Base-by-base conservation (phyloP, 805 yeast genomes). In the Lipomyces starkeyi region DNA sequence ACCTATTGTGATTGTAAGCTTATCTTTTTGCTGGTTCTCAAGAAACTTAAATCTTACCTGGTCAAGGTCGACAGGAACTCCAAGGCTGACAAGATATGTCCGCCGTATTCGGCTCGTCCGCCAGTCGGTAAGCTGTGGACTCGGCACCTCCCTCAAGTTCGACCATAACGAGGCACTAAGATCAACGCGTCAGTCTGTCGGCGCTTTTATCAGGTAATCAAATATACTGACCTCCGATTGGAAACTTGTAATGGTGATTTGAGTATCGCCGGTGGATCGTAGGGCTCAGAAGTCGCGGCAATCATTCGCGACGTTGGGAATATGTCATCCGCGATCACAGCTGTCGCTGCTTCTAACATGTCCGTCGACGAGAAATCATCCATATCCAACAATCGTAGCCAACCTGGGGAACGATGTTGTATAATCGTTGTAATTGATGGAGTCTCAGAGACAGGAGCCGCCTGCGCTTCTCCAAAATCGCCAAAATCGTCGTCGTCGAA, bases 31-130 rank as follows among this genome's bases (percentile, higher is more conserved):
- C 47, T 14, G 22, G 17, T 20, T 37, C 32, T 58, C 25, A 8
- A 57, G 34, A 4, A n/a, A 17, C 9, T 17, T 53, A 14, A 4
- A 53, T 13, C 5, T 53, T 20, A 72, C 64, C 74, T 88, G 90
- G 76, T 88, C 92, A 17, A 88, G 79, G 73, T 89, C 88, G 54
- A 90, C 84, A 0, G 96, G 96, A 1, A 91, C 84, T 0, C 93
- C 93, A 57, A 91, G 79, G 35, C 87, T 84, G 22, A 88, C 80
- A 40, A 90, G 80, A 40, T 91, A 77, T 71, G 85, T 86, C 72
- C 89, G 85, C 61, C 93, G 84, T 29, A 90, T 83, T 22, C 87
- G 81, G 75, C 91, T 88, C 63, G 83, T 83, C 56, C 83, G 84
- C 97, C 97, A 91, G 67, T 87, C 88, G 20, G 88, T 83, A 0